phyloP scores from a whole-genome alignment of 306 rosid genomes.

The Pueraria montana region DNA sequence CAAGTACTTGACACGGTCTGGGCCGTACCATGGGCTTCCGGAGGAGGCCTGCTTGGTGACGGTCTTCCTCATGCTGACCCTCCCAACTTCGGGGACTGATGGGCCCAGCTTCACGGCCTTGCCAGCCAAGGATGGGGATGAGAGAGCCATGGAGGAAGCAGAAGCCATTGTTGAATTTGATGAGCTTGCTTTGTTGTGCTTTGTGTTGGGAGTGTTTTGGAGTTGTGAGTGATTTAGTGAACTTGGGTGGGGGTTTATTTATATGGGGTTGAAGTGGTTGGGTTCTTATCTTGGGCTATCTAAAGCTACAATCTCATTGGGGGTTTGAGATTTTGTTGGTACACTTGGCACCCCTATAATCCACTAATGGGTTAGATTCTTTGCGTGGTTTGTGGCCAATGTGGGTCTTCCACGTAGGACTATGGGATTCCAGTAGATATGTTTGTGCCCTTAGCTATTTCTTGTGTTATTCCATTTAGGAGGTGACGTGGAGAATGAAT shows the following conservation, averaged over 20 bases:
- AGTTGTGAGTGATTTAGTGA: background rate
- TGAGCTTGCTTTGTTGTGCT: background rate
- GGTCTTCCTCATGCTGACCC: slow-evolving; percentile 74
- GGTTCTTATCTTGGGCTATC: slow-evolving; percentile 50
- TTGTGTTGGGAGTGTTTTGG: background rate
- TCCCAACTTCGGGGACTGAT: slow-evolving; percentile 52
- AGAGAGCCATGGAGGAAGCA: slow-evolving; percentile 85
- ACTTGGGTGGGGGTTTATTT: slow-evolving; percentile 16
- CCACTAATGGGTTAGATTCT: slow-evolving; percentile 47
- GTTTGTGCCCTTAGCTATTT: no score
- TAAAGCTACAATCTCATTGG: slow-evolving; percentile 43
- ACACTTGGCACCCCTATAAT: slow-evolving; percentile 43
- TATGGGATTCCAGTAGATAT: slow-evolving; percentile 41
- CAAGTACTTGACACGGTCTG: slow-evolving; percentile 93
- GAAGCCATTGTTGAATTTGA: slow-evolving; percentile 74
- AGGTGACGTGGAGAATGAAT: background rate
- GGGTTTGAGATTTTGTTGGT: slow-evolving; percentile 19
- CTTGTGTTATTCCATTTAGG: background rate
- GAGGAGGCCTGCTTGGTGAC: slow-evolving; percentile 54
- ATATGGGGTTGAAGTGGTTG: slow-evolving; percentile 9
- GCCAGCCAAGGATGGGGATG: slow-evolving; percentile 79
- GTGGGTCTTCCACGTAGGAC: slow-evolving; percentile 37
- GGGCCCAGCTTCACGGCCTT: slow-evolving; percentile 71
- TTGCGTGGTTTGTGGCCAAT: background rate
- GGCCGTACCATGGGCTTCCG: slow-evolving; percentile 90